Base-by-base conservation (phyloP, 1,284 basidiomycete species). In the Phellopilus nigrolimitatus region DNA sequence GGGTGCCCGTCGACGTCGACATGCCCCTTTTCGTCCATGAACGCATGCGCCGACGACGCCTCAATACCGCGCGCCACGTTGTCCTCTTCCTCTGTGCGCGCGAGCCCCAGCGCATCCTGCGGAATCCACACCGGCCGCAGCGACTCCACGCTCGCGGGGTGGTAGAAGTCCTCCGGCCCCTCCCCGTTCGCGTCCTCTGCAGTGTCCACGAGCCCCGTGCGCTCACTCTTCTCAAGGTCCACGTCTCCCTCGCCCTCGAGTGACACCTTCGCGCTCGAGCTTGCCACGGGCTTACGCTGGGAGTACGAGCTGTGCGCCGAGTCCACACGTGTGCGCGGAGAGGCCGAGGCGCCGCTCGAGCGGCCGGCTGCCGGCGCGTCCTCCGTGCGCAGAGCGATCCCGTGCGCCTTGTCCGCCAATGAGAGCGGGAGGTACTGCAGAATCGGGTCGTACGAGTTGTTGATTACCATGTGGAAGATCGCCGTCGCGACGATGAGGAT, bases 61-160 rank as follows among this genome's bases (percentile, higher is more conserved):
- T 72, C 67, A n/a, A 95, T 76, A 0, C 84, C 86, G 4, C 67
- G 68, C 42, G 73, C 75, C 51, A 62, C 62, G 63, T 84, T 84
- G 54, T 68, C 78, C 54, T 66, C 63, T 57, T 78, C 78, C 68
- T 92, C 88, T 15, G 31, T 34, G 9, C 62, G 58, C 39, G 57
- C 72, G 38, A 79, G 57, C 0, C 88, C 89, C 3, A 87, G 70
- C 42, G 73, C 65, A 61, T 95, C 91, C 42, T 66, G 64, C 9
- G 92, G 88, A 44, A 95, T 68, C 93, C 94, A 97, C 36, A 97
- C 70, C 9, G 80, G 72, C 50, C 80, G 74, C 67, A 91, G 88
- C 36, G 84, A 79, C 44, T 84, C 76, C 49, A 84, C 81, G 7
- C 80, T 73, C 9, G 89, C 89, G 13, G 91, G 91, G 60, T 92